phyloP scores from a whole-genome alignment of 2,329 filamentous ascomycete genomes.

The Cladophialophora carrionii region DNA sequence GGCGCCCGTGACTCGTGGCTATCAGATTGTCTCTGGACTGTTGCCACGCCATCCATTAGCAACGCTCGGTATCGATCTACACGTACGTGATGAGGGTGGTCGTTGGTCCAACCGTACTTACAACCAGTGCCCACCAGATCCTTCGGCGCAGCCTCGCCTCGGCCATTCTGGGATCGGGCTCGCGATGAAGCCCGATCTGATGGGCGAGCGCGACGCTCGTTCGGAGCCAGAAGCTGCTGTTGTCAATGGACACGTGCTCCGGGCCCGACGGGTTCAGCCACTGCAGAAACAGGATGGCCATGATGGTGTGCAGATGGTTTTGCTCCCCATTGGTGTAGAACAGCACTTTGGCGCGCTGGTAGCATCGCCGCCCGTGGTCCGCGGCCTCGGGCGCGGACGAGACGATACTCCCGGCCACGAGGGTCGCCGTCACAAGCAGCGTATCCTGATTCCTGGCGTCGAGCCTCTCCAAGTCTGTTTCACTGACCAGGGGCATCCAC shows the following conservation, averaged over 20 bases:
- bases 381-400: slow-evolving; percentile 26
- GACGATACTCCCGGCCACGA: slow-evolving; percentile 35
- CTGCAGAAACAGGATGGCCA: slow-evolving; percentile 34
- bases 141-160: slow-evolving; percentile 44
- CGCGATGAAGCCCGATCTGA: slow-evolving; percentile 51
- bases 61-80: neutral
- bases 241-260: slow-evolving; percentile 48
- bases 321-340: slow-evolving; percentile 32
- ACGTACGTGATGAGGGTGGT: neutral
- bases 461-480: slow-evolving; percentile 41
- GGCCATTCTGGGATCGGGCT: slow-evolving; percentile 42
- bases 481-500: slow-evolving; percentile 44
- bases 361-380: slow-evolving; percentile 26
- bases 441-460: slow-evolving; percentile 30
- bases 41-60: neutral
- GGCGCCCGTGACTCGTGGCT: slow-evolving; percentile 33
- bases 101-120: slow-evolving; percentile 34
- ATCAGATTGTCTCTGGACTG: slow-evolving; percentile 39
- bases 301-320: slow-evolving; percentile 29
- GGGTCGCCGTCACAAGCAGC: slow-evolving; percentile 27
- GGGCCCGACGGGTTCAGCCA: slow-evolving; percentile 41
- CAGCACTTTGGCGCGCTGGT: slow-evolving; percentile 31
- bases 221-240: slow-evolving; percentile 51
- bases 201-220: slow-evolving; percentile 50
- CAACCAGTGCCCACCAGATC: slow-evolving; percentile 52